Conservation (phyloP, 768 basidiomycete species). For the Termitomyces sp. region DNA sequence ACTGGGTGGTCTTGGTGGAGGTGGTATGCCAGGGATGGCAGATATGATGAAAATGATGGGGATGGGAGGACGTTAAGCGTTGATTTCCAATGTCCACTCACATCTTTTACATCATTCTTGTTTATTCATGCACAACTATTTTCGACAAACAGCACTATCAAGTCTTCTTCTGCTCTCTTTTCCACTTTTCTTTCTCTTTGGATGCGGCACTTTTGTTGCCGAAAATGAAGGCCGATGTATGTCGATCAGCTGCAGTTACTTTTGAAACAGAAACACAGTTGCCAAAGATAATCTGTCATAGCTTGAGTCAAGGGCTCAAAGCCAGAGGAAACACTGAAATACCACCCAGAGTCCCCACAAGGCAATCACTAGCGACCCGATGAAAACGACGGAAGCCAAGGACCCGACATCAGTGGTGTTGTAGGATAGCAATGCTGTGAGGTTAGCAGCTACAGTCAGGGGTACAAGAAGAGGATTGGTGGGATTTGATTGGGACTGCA, state of each 20-base stretch:
- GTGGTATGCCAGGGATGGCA: conserved; percentile 61
- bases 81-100: conserved; percentile 10
- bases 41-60: conserved; percentile 91
- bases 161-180: conserved; percentile 28
- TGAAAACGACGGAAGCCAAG: conserved; percentile 46
- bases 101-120: neutral
- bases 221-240: conserved; percentile 75
- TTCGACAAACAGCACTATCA: conserved; percentile 5
- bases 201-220: conserved; percentile 68
- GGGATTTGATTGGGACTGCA: conserved; percentile 19
- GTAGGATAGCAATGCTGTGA: conserved; percentile 63
- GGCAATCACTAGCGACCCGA: conserved; percentile 47
- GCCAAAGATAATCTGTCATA: conserved; percentile 53
- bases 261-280: conserved; percentile 52
- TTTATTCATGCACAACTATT: neutral
- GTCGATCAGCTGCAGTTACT: conserved; percentile 79
- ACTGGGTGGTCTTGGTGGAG: conserved; percentile 49
- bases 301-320: neutral
- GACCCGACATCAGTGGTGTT: conserved; percentile 55
- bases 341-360: conserved; percentile 74
- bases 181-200: conserved; percentile 54
- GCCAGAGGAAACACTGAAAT: conserved; percentile 21
- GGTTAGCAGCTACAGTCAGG: conserved; percentile 44
- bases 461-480: conserved; percentile 63
- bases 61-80: conserved; percentile 49